Evolutionary conservation across 345 rosid genomes (phyloP), one percentile per base, ranked within the genome.

Genomic region (Acer negundo): DNA sequence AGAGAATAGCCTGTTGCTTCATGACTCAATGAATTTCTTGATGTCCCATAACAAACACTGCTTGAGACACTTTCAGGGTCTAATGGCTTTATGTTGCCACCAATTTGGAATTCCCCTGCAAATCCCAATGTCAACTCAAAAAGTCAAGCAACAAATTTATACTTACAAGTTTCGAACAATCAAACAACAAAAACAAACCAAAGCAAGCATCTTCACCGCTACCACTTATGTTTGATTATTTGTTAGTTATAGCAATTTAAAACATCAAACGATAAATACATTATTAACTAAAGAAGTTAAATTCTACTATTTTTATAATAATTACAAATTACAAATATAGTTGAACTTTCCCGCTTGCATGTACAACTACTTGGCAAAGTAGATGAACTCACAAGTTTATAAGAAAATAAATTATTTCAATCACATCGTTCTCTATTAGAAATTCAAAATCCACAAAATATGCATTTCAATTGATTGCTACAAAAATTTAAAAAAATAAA

Each of bases 101-200:
- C 90, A 66, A 80, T 84, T 77, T 88, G 94, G 62, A 38, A 86
- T 58, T 93, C 92, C 69, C 91, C 97, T 95, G 85, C 74, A 78
- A 62, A 49, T 58, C 59, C 28, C 12, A 77, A 12, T 17, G 2
- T 17, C 24, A 20, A 58, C 23, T n/a, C 23, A 58, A 58, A 58
- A 19, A n/a, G 10, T 42, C 46, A 42, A 42, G 46, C 46, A 42
- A 42, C 49, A 46, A 42, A 42, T 42, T 8, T 42, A 5, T 42
- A 42, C 9, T 42, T 42, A 42, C 46, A 42, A 8, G 46, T 42
- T 6, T 15, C 13, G 69, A 7, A 4, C 46, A 63, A 75, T 70
- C 74, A 72, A 55, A 72, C 16, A 17, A 35, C 5, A 44, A 12
- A 46, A 69, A 24, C 2, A 23, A 42, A 42, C 10, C 46, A 42